These are phyloP conservation scores for Solanum chiquidenum DNA, from an alignment of 257 asterid species.

Conservation along the genomic window DNA sequence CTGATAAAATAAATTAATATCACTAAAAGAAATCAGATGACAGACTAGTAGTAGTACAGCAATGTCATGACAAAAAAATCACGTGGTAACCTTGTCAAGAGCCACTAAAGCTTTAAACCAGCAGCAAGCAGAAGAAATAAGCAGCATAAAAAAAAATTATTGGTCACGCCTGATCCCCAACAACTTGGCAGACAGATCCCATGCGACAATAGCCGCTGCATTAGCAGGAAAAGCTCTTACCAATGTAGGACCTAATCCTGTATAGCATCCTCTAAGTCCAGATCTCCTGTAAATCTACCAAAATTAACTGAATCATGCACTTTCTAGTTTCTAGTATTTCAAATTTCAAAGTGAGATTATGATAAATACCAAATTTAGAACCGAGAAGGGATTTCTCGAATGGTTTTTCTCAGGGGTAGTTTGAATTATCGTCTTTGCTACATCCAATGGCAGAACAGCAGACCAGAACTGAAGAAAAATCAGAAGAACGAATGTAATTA, in stretches of 20 bases:
- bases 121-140: background rate
- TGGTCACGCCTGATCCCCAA: conserved; percentile 53
- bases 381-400: conserved; percentile 59
- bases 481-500: background rate
- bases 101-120: conserved; percentile 1
- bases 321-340: background rate
- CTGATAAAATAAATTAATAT: background rate
- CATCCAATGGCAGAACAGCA: conserved; percentile 72
- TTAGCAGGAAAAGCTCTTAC: conserved; percentile 59
- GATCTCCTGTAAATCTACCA: conserved; percentile 69
- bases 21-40: background rate
- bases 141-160: conserved; percentile 9
- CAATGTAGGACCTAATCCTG: conserved; percentile 83
- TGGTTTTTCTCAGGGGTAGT: conserved; percentile 42
- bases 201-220: conserved; percentile 36
- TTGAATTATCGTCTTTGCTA: conserved; percentile 86
- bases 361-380: conserved; percentile 42
- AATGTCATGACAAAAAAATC: background rate
- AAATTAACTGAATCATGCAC: conserved; percentile 12
- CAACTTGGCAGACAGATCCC: conserved; percentile 53
- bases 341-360: conserved; percentile 5
- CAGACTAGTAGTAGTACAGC: background rate
- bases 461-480: conserved; percentile 38
- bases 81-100: background rate
- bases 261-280: conserved; percentile 74